A percentile compares a stretch with the other conserved stretches of the same genome.
Evolutionary conservation across 78 protist species (phyloP).

Genomic region (Guillardia theta): DNA sequence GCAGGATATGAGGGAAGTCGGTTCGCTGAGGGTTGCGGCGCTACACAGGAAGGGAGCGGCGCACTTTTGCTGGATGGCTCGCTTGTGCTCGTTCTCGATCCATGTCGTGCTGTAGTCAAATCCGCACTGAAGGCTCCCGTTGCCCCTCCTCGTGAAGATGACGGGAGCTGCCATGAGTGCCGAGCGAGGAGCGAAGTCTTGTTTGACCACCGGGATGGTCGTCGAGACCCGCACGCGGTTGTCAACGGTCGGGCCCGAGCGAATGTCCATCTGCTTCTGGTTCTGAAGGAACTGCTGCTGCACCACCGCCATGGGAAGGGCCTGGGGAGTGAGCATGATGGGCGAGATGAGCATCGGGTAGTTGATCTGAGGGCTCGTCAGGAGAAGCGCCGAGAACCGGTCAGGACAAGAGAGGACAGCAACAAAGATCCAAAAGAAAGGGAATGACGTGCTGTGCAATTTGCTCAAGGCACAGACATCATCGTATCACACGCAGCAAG

Average conservation of each 20-base stretch:
- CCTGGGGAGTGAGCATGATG: background rate
- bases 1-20: background rate
- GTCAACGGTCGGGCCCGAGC: background rate
- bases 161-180: background rate
- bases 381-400: no score
- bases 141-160: background rate
- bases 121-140: background rate
- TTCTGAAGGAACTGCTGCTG: background rate
- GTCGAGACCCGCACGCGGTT: background rate
- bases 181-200: background rate
- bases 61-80: background rate
- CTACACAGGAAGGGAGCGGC: background rate
- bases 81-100: background rate
- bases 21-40: background rate
- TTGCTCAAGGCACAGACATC: no score
- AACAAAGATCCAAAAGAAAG: no score
- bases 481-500: no score
- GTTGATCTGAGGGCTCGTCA: no score
- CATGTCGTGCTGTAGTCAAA: background rate
- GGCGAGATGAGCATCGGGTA: conserved; percentile 10
- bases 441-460: no score
- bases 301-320: background rate
- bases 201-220: background rate
- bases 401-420: no score
- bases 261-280: background rate